These are phyloP conservation scores for Aspergillus homomorphus DNA, from an alignment of 495 filamentous ascomycete species.

Conservation along the genomic window DNA sequence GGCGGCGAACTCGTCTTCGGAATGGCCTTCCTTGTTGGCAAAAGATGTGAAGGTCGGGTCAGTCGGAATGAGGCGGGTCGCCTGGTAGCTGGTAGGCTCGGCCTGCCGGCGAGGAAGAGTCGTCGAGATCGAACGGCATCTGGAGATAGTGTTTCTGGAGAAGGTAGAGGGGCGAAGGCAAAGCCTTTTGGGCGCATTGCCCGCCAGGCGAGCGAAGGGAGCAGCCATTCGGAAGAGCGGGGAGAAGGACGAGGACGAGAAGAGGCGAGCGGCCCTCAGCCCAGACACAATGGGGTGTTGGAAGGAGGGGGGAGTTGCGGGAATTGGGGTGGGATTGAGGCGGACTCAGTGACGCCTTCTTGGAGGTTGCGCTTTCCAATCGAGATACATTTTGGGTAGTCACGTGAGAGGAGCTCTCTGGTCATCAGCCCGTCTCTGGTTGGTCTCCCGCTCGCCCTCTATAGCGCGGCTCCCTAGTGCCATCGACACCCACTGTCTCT, in stretches of 20 bases:
- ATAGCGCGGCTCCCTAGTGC: slow-evolving; percentile 18
- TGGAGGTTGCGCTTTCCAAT: slow-evolving; percentile 33
- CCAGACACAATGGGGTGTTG: slow-evolving; percentile 40
- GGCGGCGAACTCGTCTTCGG: slow-evolving; percentile 39
- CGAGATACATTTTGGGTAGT: slow-evolving; percentile 39
- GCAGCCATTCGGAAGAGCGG: slow-evolving; percentile 58
- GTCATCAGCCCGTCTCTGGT: slow-evolving; percentile 44
- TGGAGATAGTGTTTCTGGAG: slow-evolving; percentile 37
- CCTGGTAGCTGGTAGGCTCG: slow-evolving; percentile 52
- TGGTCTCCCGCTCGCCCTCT: slow-evolving; percentile 25
- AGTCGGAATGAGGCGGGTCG: slow-evolving; percentile 57
- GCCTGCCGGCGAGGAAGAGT: slow-evolving; percentile 63
- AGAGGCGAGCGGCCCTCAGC: slow-evolving; percentile 36
- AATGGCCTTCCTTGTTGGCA: slow-evolving; percentile 44
- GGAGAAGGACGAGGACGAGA: slow-evolving; percentile 23
- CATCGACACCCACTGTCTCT: neutral
- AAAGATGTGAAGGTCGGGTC: slow-evolving; percentile 55
- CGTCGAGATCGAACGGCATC: slow-evolving; percentile 64
- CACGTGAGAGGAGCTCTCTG: slow-evolving; percentile 38
- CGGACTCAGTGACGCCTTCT: slow-evolving; percentile 27
- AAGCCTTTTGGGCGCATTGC: slow-evolving; percentile 63
- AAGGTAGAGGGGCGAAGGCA: slow-evolving; percentile 51
- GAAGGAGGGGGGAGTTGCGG: slow-evolving; percentile 31
- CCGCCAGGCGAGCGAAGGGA: slow-evolving; percentile 60
- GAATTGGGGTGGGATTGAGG: slow-evolving; percentile 27